phyloP scores from a whole-genome alignment of 306 rosid genomes.

The Benincasa hispida region DNA sequence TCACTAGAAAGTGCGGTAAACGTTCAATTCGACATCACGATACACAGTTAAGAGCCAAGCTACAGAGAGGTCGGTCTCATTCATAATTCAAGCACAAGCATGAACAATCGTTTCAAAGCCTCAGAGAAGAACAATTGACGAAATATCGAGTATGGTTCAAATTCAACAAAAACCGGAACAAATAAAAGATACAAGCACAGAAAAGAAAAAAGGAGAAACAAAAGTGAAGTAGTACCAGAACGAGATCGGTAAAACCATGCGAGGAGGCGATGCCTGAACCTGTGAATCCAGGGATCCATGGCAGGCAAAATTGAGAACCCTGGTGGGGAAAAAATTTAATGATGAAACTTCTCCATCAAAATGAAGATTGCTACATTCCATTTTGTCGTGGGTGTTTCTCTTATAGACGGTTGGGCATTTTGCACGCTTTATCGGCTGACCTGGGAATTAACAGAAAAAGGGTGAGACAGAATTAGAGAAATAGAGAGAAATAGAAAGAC shows the following conservation, averaged over 20 bases:
- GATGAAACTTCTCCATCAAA: not conserved
- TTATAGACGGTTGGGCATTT: conserved; percentile 1
- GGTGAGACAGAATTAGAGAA: not conserved
- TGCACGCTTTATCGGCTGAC: conserved; percentile 2
- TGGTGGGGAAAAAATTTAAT: not conserved
- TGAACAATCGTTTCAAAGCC: not conserved
- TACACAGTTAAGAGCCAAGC: not conserved
- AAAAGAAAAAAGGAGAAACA: not conserved
- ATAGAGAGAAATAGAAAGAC: not conserved
- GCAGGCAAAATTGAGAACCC: not conserved
- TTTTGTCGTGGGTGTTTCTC: conserved; percentile 3
- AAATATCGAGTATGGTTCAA: not conserved
- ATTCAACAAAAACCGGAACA: not conserved
- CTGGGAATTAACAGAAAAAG: conserved; percentile 1
- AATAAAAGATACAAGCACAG: not conserved
- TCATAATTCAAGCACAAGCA: not conserved
- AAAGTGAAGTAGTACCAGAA: conserved; percentile 27
- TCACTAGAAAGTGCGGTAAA: not conserved
- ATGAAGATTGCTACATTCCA: not conserved
- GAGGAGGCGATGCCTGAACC: conserved; percentile 54
- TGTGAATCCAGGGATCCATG: conserved; percentile 50
- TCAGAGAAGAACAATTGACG: not conserved
- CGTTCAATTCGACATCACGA: not conserved
- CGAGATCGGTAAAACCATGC: conserved; percentile 80
- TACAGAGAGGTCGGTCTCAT: not conserved